Evolutionary conservation across 2,329 filamentous ascomycete genomes (phyloP).

Genomic region (Colletotrichum agaves): DNA sequence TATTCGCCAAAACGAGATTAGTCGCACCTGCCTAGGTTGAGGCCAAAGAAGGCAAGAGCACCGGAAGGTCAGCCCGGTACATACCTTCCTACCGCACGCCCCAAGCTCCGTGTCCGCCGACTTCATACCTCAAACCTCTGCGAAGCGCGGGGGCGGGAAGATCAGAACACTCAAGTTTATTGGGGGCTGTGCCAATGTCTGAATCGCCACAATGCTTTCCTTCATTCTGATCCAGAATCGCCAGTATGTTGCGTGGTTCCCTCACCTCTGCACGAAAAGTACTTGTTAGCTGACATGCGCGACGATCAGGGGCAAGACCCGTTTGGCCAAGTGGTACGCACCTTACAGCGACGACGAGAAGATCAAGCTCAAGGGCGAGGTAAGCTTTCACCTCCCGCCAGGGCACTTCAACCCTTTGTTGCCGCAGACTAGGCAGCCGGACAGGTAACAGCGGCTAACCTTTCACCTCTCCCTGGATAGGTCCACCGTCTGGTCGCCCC

Average conservation of each 20-base stretch:
- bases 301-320: constrained; percentile 89
- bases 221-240: constrained; percentile 89
- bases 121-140: constrained; percentile 30
- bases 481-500: constrained; percentile 97
- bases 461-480: constrained; percentile 52
- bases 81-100: constrained; percentile 23
- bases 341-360: constrained; percentile 99
- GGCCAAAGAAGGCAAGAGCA: background rate
- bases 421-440: background rate
- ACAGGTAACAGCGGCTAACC: background rate
- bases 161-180: background rate
- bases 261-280: background rate
- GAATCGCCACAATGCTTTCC: constrained; percentile 66
- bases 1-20: background rate
- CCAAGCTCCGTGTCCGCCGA: constrained; percentile 32
- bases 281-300: background rate
- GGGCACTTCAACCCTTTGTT: background rate
- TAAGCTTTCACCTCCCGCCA: constrained; percentile 51
- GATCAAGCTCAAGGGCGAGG: constrained; percentile 98
- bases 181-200: constrained; percentile 10
- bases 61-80: constrained; percentile 8
- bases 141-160: constrained; percentile 15
- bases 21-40: background rate
- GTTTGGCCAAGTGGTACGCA: constrained; percentile 98
- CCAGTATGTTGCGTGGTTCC: constrained; percentile 63